Conservation (phyloP, 2,329 filamentous ascomycete genomes). For the Lasiodiplodia hormozganensis region DNA sequence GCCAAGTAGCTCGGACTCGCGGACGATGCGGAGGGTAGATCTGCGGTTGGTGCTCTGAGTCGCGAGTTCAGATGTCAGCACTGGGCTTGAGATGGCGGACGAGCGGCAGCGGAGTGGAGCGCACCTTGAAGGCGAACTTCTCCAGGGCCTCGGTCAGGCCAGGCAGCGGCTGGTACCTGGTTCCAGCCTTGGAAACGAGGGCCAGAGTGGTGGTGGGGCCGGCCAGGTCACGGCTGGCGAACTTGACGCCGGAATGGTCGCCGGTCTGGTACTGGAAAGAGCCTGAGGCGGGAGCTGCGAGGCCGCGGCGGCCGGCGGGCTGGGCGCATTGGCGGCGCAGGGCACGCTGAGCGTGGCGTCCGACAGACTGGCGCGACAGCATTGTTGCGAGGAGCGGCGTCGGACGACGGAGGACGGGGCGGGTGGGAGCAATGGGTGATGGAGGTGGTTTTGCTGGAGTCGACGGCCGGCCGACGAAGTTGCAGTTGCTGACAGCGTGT, state of each 20-base stretch:
- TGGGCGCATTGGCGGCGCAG: constrained; percentile 65
- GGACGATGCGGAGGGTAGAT: constrained; percentile 88
- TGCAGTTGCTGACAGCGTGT: constrained; percentile 26
- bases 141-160: constrained; percentile 89
- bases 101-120: constrained; percentile 22
- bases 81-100: constrained; percentile 18
- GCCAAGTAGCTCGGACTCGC: constrained; percentile 94
- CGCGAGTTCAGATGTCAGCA: constrained; percentile 36
- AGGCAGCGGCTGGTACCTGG: constrained; percentile 87
- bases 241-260: constrained; percentile 87
- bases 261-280: constrained; percentile 87
- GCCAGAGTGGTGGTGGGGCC: constrained; percentile 91
- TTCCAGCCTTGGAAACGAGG: constrained; percentile 91
- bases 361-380: constrained; percentile 71
- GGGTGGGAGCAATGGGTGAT: constrained; percentile 54
- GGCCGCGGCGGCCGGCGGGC: constrained; percentile 63
- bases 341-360: constrained; percentile 69
- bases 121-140: constrained; percentile 97
- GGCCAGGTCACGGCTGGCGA: constrained; percentile 87
- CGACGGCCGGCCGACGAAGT: constrained; percentile 30
- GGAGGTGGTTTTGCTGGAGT: constrained; percentile 46
- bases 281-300: constrained; percentile 72
- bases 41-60: constrained; percentile 83
- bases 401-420: constrained; percentile 55
- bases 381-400: constrained; percentile 56